phyloP scores from a whole-genome alignment of 2,329 filamentous ascomycete genomes.

The Didymella arachidicola region DNA sequence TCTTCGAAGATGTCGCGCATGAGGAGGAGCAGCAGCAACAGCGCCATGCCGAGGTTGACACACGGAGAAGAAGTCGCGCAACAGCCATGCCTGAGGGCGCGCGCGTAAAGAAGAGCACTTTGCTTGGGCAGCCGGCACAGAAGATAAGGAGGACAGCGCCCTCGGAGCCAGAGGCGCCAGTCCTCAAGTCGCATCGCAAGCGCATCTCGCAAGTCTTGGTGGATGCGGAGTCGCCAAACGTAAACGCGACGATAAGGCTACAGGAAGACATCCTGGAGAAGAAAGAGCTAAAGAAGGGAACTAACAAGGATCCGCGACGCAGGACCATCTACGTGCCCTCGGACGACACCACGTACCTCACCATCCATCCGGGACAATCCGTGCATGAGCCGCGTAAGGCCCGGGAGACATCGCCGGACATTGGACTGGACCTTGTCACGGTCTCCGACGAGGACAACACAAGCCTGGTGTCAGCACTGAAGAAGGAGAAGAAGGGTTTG shows the following conservation, averaged over 20 bases:
- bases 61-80: slow-evolving; percentile 39
- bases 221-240: slow-evolving; percentile 35
- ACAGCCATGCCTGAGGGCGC: slow-evolving; percentile 35
- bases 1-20: slow-evolving; percentile 50
- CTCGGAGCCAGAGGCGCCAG: slow-evolving; percentile 32
- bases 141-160: slow-evolving; percentile 40
- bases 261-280: slow-evolving; percentile 42
- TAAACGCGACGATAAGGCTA: slow-evolving; percentile 42
- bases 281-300: slow-evolving; percentile 42
- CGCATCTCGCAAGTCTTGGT: slow-evolving; percentile 47
- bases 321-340: slow-evolving; percentile 61
- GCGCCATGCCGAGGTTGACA: slow-evolving; percentile 26
- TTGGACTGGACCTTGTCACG: slow-evolving; percentile 50
- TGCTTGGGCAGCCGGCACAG: slow-evolving; percentile 50
- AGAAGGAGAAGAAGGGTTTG: slow-evolving; percentile 45
- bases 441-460: slow-evolving; percentile 51
- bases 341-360: slow-evolving; percentile 61
- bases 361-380: slow-evolving; percentile 59
- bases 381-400: slow-evolving; percentile 36
- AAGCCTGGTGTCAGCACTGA: slow-evolving; percentile 39
- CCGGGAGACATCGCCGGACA: slow-evolving; percentile 47
- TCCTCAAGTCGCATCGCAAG: slow-evolving; percentile 41
- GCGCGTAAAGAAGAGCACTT: slow-evolving; percentile 38
- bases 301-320: slow-evolving; percentile 54
- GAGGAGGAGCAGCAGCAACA: slow-evolving; percentile 44